phyloP scores from a whole-genome alignment of 2,329 filamentous ascomycete species.

The Colletotrichum chlorophyti region DNA sequence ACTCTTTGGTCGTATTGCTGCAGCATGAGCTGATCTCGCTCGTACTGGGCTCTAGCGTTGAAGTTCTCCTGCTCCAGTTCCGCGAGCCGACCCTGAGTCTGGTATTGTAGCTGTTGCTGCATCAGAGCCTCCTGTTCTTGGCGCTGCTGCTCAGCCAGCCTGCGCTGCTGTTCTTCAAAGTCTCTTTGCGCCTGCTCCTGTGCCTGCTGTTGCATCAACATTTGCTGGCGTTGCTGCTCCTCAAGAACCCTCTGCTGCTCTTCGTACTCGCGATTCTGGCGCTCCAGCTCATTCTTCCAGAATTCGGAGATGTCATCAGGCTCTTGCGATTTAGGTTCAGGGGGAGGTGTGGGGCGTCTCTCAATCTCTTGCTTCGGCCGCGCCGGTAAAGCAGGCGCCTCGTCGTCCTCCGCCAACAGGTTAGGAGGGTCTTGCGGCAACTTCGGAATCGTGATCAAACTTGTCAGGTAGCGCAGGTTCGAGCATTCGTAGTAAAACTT shows the following conservation, averaged over 20 bases:
- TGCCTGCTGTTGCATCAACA: slow-evolving; percentile 81
- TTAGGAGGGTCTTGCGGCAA: slow-evolving; percentile 94
- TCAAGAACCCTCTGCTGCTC: slow-evolving; percentile 90
- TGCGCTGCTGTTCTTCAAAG: slow-evolving; percentile 95
- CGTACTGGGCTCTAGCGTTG: slow-evolving; percentile 92
- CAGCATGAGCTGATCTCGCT: slow-evolving; percentile 95
- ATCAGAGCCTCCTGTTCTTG: slow-evolving; percentile 89
- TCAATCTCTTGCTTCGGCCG: slow-evolving; percentile 79
- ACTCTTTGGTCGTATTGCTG: slow-evolving; percentile 96
- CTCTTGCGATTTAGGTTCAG: slow-evolving; percentile 73
- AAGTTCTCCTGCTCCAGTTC: slow-evolving; percentile 96
- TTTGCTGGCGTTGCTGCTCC: slow-evolving; percentile 83
- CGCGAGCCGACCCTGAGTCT: slow-evolving; percentile 93
- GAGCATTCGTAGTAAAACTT: slow-evolving; percentile 99
- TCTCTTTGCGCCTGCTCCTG: slow-evolving; percentile 87
- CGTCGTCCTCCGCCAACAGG: slow-evolving; percentile 83
- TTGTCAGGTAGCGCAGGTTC: slow-evolving; percentile 94
- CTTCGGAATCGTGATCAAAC: slow-evolving; percentile 94
- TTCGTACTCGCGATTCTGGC: slow-evolving; percentile 94
- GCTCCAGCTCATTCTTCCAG: slow-evolving; percentile 91
- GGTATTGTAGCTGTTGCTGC: slow-evolving; percentile 87
- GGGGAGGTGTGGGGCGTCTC: slow-evolving; percentile 72
- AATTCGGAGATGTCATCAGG: slow-evolving; percentile 97
- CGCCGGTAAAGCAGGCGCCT: slow-evolving; percentile 81
- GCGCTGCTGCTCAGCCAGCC: slow-evolving; percentile 86